Conservation (phyloP, 2,329 filamentous ascomycete genomes). For the Diaporthe velutina region DNA sequence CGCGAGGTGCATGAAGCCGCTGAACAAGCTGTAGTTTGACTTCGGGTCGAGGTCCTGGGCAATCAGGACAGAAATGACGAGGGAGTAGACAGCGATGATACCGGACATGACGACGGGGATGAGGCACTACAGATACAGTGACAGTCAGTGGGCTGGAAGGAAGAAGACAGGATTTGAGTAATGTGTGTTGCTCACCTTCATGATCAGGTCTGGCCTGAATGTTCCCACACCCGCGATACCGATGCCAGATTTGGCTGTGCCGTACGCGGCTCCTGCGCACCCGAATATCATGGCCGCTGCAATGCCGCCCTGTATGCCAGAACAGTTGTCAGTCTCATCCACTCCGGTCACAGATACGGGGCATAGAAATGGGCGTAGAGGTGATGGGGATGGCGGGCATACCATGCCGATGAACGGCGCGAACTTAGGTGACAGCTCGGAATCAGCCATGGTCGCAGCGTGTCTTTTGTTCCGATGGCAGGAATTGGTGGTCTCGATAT, state of each 20-base stretch:
- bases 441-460: slow-evolving; percentile 61
- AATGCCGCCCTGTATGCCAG: slow-evolving; percentile 74
- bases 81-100: slow-evolving; percentile 97
- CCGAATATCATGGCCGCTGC: slow-evolving; percentile 87
- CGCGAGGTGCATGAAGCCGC: slow-evolving; percentile 93
- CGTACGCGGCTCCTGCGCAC: slow-evolving; percentile 85
- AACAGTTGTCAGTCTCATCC: slow-evolving; percentile 40
- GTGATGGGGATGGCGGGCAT: slow-evolving; percentile 52
- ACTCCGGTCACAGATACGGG: neutral
- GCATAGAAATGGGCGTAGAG: neutral
- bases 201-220: slow-evolving; percentile 88
- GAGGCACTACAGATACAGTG: slow-evolving; percentile 68
- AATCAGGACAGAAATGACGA: slow-evolving; percentile 97
- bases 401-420: slow-evolving; percentile 93
- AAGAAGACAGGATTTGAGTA: neutral
- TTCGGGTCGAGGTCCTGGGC: slow-evolving; percentile 85
- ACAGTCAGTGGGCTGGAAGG: slow-evolving; percentile 4
- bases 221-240: slow-evolving; percentile 89
- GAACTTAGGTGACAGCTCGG: slow-evolving; percentile 80
- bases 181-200: slow-evolving; percentile 75
- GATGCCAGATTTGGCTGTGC: slow-evolving; percentile 89
- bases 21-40: slow-evolving; percentile 85
- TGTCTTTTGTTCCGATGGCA: neutral
- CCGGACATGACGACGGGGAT: slow-evolving; percentile 98
- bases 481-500: neutral